Conservation (phyloP, 768 basidiomycete genomes). For the Hericium rajendrae region DNA sequence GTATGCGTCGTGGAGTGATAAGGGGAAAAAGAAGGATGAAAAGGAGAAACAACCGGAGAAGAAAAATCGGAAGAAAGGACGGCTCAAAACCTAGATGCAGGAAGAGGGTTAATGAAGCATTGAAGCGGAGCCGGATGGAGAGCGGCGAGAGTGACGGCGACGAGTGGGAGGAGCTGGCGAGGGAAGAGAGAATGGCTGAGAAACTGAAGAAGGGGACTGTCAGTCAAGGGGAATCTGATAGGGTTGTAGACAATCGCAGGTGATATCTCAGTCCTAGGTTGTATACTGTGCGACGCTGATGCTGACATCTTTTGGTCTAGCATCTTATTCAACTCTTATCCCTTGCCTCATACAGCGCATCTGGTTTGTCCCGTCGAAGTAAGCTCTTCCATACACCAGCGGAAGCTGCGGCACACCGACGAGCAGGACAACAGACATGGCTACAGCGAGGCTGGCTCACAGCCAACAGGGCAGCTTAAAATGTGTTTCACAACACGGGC, state of each 20-base stretch:
- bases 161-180: constrained; percentile 71
- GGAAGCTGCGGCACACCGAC: too few relatives aligned
- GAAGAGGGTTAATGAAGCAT: constrained; percentile 1
- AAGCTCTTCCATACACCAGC: too few relatives aligned
- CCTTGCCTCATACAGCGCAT: too few relatives aligned
- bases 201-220: constrained; percentile 57
- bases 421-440: too few relatives aligned
- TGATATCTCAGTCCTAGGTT: neutral
- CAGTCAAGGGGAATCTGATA: constrained; percentile 52
- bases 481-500: too few relatives aligned
- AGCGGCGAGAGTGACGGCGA: constrained; percentile 30
- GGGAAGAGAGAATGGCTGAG: constrained; percentile 77
- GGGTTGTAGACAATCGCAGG: constrained; percentile 17
- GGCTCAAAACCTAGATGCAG: constrained; percentile 44
- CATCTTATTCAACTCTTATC: too few relatives aligned
- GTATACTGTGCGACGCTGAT: too few relatives aligned
- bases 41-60: constrained; percentile 66
- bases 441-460: too few relatives aligned
- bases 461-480: too few relatives aligned
- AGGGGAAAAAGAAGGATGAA: constrained; percentile 49
- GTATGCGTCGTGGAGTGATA: constrained; percentile 75
- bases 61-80: constrained; percentile 57
- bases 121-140: constrained; percentile 15
- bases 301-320: too few relatives aligned
- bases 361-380: too few relatives aligned